Evolutionary conservation across 73 alveolate species (phyloP).

Genomic region (Stentor roeselii): DNA sequence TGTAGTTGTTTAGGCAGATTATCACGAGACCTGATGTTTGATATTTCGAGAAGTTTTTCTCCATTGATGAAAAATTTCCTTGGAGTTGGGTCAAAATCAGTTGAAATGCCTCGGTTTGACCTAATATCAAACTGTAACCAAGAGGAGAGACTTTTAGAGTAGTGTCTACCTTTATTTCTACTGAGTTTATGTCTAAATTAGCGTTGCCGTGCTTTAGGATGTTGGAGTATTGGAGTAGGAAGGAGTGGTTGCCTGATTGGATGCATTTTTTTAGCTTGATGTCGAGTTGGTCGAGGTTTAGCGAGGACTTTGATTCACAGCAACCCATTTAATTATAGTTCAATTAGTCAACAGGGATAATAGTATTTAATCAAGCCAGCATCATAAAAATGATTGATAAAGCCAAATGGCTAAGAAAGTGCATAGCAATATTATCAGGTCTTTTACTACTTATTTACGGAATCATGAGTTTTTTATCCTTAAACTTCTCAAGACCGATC

Average conservation of each 20-base stretch:
- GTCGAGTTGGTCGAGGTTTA: not conserved
- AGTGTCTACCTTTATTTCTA: not conserved
- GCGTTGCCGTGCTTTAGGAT: not conserved
- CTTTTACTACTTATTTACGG: too few species aligned
- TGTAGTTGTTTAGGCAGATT: not conserved
- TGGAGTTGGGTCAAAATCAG: too few species aligned
- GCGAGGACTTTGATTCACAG: not conserved
- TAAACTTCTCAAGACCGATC: too few species aligned
- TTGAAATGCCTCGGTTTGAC: not conserved
- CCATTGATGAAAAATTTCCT: not conserved
- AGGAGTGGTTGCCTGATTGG: not conserved
- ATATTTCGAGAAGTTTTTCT: too few species aligned
- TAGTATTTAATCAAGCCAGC: too few species aligned
- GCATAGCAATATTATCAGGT: too few species aligned
- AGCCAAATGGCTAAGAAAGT: too few species aligned
- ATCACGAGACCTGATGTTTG: not conserved
- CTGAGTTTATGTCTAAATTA: not conserved
- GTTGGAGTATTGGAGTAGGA: too few species aligned
- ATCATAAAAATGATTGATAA: too few species aligned
- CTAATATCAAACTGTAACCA: not conserved
- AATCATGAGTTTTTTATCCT: too few species aligned
- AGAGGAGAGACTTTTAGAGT: not conserved
- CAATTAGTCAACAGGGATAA: too few species aligned
- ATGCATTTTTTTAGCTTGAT: not conserved
- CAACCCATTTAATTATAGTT: conserved; percentile 7